Evolutionary conservation across 176 grass and related monocot genomes (phyloP), one percentile per base, ranked within the genome.

Genomic region (Triticum monococcum): DNA sequence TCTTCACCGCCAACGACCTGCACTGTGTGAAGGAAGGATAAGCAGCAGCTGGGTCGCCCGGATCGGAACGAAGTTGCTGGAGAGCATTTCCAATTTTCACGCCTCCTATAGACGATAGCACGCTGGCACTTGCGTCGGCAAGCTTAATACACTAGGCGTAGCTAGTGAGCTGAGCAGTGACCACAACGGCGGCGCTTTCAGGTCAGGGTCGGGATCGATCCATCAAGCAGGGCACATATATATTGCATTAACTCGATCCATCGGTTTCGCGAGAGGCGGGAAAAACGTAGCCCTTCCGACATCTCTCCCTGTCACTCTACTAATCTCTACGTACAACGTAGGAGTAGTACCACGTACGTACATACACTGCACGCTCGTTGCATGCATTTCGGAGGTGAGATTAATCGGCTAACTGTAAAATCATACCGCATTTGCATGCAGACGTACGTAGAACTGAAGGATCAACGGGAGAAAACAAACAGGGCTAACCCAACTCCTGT

Each of bases 221-320:
- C 24, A 75, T 30, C 73, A 32, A 76, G 45, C 30, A 72, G 38
- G 70, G 38, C 10, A 71, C 10, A 71, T 20, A 20, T 28, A 38
- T 23, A 75, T 17, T 48, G 73, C 74, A 77, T 77, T 75, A 56
- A 77, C 73, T 77, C 26, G 72, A 30, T 23, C 22, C 11, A 75
- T 75, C 43, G 26, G 9, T 32, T 56, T 32, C 16, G 26, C 43
- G 16, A 26, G 24, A 45, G 46, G 24, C 45, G 26, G 22, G 56
- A 77, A 56, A 56, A 77, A 20, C 73, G 43, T 76, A 76, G 16
- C 73, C 25, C 26, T 54, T 32, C 24, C 25, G 73, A 76, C 45
- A 76, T 52, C 73, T 76, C 45, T 30, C 73, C 45, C 16, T 76
- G 72, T 75, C 73, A 16, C 2, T 59, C 56, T 9, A 59, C 54